Evolutionary conservation across 2,329 filamentous ascomycete genomes (phyloP).

Genomic region (Akanthomyces muscarius): DNA sequence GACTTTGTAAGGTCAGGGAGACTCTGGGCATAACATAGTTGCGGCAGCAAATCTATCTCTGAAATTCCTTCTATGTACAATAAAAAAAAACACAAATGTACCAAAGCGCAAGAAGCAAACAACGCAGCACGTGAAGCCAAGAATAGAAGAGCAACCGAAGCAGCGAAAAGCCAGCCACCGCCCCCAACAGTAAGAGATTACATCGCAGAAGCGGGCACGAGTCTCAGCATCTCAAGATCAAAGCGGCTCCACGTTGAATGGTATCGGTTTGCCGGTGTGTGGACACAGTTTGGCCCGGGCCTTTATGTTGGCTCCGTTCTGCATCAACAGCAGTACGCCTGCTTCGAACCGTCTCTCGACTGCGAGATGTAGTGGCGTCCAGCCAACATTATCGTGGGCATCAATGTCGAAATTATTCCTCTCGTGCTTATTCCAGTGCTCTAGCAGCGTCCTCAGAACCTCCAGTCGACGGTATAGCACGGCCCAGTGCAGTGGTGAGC

Average conservation of each 20-base stretch:
- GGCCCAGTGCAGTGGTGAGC: conserved; percentile 3
- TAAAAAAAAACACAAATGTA: neutral
- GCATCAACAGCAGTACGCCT: conserved; percentile 3
- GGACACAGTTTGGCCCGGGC: conserved; percentile 2
- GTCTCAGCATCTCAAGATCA: conserved; percentile 1
- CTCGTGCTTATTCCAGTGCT: conserved; percentile 3
- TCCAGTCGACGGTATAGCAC: conserved; percentile 3
- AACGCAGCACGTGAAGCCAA: neutral
- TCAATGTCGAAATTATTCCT: neutral
- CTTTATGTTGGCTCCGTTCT: conserved; percentile 1
- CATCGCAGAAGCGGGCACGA: neutral
- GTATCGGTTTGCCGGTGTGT: conserved; percentile 2
- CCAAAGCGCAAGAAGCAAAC: neutral
- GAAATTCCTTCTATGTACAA: neutral
- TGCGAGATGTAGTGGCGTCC: conserved; percentile 3
- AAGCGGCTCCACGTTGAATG: conserved; percentile 4
- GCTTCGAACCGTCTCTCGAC: conserved; percentile 8
- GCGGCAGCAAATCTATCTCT: neutral
- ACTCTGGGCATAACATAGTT: neutral
- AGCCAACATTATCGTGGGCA: conserved; percentile 1
- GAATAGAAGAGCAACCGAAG: neutral
- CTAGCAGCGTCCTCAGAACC: neutral
- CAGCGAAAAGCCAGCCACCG: neutral
- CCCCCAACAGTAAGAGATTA: neutral
- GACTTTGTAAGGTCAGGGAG: neutral